phyloP scores from a whole-genome alignment of 2,329 filamentous ascomycete species.

The Botrytis cinerea region DNA sequence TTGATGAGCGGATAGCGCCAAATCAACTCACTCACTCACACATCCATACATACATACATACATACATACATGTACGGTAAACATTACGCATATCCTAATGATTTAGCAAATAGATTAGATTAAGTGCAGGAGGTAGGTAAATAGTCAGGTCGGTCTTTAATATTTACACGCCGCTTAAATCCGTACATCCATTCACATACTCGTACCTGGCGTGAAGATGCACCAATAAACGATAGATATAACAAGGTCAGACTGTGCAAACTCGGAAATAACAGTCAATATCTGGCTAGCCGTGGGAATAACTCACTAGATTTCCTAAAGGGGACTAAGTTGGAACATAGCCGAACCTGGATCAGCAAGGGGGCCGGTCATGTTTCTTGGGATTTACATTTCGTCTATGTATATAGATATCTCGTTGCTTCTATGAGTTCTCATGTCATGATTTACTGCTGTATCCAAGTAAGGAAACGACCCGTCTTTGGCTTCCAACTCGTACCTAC shows the following conservation, averaged over 20 bases:
- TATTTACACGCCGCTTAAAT: neutral
- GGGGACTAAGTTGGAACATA: neutral
- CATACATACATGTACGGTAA: neutral
- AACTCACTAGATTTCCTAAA: neutral
- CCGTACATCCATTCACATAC: neutral
- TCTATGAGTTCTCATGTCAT: neutral
- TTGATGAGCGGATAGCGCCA: neutral
- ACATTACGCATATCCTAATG: neutral
- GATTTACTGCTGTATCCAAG: neutral
- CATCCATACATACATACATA: no score
- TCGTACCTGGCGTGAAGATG: neutral
- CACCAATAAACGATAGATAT: neutral
- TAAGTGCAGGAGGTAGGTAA: neutral
- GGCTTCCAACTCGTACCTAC: neutral
- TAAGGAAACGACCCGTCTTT: no score
- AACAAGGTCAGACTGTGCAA: neutral
- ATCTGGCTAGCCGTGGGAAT: neutral
- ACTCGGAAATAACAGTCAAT: neutral
- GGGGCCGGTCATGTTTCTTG: neutral
- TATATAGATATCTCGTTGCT: neutral
- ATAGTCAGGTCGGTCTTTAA: neutral
- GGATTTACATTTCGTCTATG: neutral
- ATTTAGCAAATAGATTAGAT: neutral
- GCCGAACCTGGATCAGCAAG: neutral
- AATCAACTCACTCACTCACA: neutral